Base-by-base conservation (phyloP, 2,329 filamentous ascomycete genomes). In the Ustulina deusta region DNA sequence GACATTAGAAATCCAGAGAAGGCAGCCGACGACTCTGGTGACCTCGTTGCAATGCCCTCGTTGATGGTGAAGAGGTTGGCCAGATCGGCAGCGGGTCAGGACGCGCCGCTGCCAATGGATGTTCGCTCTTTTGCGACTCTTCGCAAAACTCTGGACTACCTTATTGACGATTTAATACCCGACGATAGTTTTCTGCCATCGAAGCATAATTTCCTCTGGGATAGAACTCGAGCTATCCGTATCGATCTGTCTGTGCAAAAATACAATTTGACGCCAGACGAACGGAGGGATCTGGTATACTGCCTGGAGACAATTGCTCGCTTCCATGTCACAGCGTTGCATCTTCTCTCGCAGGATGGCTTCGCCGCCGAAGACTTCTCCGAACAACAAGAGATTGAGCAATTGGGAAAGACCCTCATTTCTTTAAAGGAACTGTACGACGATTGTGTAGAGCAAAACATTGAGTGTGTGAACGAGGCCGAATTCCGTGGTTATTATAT, bases 21-120 rank as follows among this genome's bases (percentile, higher is more conserved):
- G 72, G 81, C 83, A 27, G 72, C 73, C 25, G 72, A 80, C 61
- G 70, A 81, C 15, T 62, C 61, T 63, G 81, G 80, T 40, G 79
- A 81, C 4, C 71, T 78, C 22, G 84, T 85, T 73, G 81, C 87
- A 4, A 81, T 82, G 22, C 85, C 84, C 0, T 74, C 79, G 2
- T 82, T 83, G 66, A 91, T 91, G 87, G 85, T 91, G 63, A 92
- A 91, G 77, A 88, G 89, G 69, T 82, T 90, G 68, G 89, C 89
- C 52, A 85, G 90, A 54, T 91, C 90, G 29, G 89, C 90, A 38
- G 90, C 90, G 52, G 90, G 90, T 29, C 88, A 90, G 73, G 89
- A 91, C 73, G 87, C 88, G 6, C 89, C 89, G 13, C 78, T 91
- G 38, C 90, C 90, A 1, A 90, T 89, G 83, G 90, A 92, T 72